Evolutionary conservation across 1,284 basidiomycete species (phyloP), one percentile per base, ranked within the genome.

Genomic region (Gymnopus androsaceus): DNA sequence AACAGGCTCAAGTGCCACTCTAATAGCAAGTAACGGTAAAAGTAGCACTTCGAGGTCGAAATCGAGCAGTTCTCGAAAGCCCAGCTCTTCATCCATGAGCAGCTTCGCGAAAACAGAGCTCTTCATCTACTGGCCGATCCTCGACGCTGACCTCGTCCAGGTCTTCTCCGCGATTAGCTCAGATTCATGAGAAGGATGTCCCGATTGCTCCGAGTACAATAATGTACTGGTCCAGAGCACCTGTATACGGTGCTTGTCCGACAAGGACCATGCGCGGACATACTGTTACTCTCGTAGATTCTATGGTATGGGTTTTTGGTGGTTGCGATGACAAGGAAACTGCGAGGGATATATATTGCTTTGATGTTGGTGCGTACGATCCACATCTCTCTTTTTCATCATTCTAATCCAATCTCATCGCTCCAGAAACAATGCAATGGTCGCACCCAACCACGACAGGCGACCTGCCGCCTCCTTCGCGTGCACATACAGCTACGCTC

Each of bases 391-490:
- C 28, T 28, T 49, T 45, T 21, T 38, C 33, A 45, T 27, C 31
- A 17, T 42, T n/a, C 42, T 21, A 27, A 14, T 23, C 34, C 28
- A 30, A 58, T 36, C 30, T 55, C 25, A 41, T 33, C 17, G 14
- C n/a, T 17, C 28, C 58, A 92, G 94, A 95, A 72, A 94, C 92
- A 33, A 90, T 95, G 83, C 87, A 92, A 68, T 97, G 94, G 94
- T 83, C 84, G 0, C 83, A 85, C 56, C 85, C 91, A 0, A 84
- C 89, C 25, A 87, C 85, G 30, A 66, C 79, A 2, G 94, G 94
- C 15, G 87, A 91, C 3, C 66, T 83, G 3, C 90, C 93, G 0
- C 89, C 90, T 1, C 90, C 92, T 0, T 88, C 90, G 44, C 84
- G 94, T 19, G 94, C 94, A 1, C 94, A 97, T 67, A 92, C 91